Percentiles rank a stretch among this genome's conserved stretches.
phyloP scores from a whole-genome alignment of 2,329 filamentous ascomycete genomes.

The Cordyceps tenuipes region DNA sequence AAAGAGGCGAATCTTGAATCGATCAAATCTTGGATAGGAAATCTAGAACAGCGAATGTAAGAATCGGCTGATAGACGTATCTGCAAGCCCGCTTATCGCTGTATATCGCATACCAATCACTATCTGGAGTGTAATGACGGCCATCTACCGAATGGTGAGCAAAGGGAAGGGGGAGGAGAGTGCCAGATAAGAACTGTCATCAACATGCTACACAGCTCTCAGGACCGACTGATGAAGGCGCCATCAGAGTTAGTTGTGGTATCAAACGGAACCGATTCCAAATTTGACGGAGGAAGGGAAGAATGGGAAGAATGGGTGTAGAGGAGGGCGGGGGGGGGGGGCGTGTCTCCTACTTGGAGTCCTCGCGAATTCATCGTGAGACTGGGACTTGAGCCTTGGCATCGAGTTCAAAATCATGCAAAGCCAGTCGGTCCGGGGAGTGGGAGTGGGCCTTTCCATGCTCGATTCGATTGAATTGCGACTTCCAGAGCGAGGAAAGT shows the following conservation, averaged over 20 bases:
- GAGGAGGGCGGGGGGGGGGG: too few relatives aligned
- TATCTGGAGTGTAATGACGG: background rate
- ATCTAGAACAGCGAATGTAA: background rate
- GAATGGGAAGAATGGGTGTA: too few relatives aligned
- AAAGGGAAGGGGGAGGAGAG: background rate
- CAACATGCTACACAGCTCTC: background rate
- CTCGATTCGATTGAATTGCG: too few relatives aligned
- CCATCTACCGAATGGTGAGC: background rate
- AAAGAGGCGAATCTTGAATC: background rate
- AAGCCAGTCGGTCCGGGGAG: background rate
- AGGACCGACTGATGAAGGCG: background rate
- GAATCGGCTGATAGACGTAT: background rate
- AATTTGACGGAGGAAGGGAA: background rate
- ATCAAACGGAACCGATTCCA: slow-evolving; percentile 3
- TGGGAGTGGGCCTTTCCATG: too few relatives aligned
- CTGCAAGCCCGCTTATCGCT: background rate
- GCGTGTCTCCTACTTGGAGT: too few relatives aligned
- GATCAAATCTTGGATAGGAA: background rate
- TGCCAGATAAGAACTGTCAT: background rate
- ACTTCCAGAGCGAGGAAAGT: too few relatives aligned
- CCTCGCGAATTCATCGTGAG: too few relatives aligned
- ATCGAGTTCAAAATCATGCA: background rate
- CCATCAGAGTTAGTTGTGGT: background rate
- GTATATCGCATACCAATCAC: background rate
- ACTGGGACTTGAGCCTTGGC: background rate